Evolutionary conservation across 768 basidiomycete genomes (phyloP).

Genomic region (Tricholoma sp.): DNA sequence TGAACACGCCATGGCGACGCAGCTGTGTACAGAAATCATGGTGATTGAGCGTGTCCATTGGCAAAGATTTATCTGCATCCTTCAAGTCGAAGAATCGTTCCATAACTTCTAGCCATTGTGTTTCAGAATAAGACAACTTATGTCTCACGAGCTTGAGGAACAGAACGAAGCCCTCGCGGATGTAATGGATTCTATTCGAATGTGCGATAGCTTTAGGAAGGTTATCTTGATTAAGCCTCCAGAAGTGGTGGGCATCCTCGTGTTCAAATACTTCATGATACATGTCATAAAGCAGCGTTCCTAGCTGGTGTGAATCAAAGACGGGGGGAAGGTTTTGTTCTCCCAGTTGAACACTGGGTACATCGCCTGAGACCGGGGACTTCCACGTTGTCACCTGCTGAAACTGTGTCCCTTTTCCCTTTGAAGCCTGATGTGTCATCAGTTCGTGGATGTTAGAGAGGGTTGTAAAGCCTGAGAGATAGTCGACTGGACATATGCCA

Average conservation of each 20-base stretch:
- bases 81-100: conserved; percentile 19
- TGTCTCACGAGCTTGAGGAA: conserved; percentile 23
- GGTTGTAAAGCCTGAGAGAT: conserved; percentile 30
- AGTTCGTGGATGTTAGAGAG: conserved; percentile 34
- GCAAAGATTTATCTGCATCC: conserved; percentile 17
- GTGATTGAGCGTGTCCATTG: conserved; percentile 25
- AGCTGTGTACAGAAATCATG: conserved; percentile 31
- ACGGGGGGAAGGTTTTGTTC: conserved; percentile 5
- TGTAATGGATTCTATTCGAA: conserved; percentile 22
- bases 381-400: conserved; percentile 36
- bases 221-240: conserved; percentile 7
- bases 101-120: conserved; percentile 26
- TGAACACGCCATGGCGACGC: conserved; percentile 23
- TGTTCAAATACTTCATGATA: conserved; percentile 34
- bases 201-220: conserved; percentile 12
- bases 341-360: conserved; percentile 1
- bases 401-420: conserved; percentile 20
- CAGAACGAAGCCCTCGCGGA: conserved; percentile 26
- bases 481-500: conserved; percentile 29
- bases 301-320: conserved; percentile 25
- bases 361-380: conserved; percentile 21
- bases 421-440: conserved; percentile 4
- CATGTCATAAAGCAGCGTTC: conserved; percentile 31
- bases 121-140: conserved; percentile 7
- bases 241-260: conserved; percentile 24